Percentiles rank a stretch among this genome's conserved stretches.
These are phyloP conservation scores for Oxytropis ochrocephala DNA, from an alignment of 306 rosid genomes.

Conservation along the genomic window DNA sequence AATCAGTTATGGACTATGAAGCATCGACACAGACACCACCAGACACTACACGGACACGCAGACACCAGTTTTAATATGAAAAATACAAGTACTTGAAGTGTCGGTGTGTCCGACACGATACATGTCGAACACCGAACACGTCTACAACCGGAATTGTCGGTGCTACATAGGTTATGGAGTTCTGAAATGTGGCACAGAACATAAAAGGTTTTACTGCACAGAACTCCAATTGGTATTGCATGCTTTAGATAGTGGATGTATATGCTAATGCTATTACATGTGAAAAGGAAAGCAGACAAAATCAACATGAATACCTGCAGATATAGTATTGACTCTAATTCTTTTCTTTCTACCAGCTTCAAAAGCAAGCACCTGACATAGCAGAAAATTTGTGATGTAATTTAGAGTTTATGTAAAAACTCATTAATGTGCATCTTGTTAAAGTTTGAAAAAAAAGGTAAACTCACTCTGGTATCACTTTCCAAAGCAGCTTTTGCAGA, in stretches of 20 bases:
- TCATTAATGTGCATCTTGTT: not conserved
- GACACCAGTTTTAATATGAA: too few species aligned
- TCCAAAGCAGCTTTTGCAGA: slow-evolving; percentile 98
- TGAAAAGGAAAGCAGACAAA: not conserved
- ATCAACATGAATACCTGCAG: slow-evolving; percentile 54
- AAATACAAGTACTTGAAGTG: too few species aligned
- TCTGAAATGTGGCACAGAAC: not conserved
- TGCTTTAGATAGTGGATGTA: not conserved
- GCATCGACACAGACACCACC: too few species aligned
- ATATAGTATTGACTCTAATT: slow-evolving; percentile 82
- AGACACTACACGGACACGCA: too few species aligned
- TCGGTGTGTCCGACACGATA: too few species aligned
- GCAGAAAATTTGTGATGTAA: not conserved
- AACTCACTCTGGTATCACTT: slow-evolving; percentile 83
- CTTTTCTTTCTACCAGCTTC: slow-evolving; percentile 90
- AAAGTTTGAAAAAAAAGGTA: not conserved
- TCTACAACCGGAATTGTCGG: too few species aligned
- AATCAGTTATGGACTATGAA: too few species aligned
- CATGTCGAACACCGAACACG: too few species aligned
- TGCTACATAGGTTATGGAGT: too few species aligned
- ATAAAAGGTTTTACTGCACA: not conserved
- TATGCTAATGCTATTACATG: not conserved
- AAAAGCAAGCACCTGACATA: slow-evolving; percentile 82
- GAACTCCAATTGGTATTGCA: not conserved
- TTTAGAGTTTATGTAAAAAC: not conserved